Base-by-base conservation (phyloP, 2,329 filamentous ascomycete genomes). In the Aaosphaeria arxii region DNA sequence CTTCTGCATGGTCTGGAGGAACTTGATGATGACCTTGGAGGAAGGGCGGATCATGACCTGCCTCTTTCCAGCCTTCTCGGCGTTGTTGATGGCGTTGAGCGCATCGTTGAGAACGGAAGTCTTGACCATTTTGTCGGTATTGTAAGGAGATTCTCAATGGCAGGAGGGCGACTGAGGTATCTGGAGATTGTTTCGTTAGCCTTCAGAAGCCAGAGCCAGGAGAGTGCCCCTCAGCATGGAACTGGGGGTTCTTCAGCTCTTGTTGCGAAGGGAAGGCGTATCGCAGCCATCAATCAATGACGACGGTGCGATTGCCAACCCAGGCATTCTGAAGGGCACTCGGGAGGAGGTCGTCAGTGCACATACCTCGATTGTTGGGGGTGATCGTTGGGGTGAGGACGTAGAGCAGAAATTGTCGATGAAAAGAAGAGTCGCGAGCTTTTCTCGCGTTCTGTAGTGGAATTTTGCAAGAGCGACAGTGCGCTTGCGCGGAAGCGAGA, bases 11-110 rank as follows among this genome's bases (percentile, higher is more conserved):
- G 97, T 92, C 74, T 84, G 84, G 74, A 99, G 84, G 87, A 97
- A 99, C 86, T 97, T 97, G 72, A 99, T 97, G 71, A 99, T 99
- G 83, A 99, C 94, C 89, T 99, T 99, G 78, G 94, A 97, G 77
- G 85, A 88, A 69, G 95, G 94, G 72, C 91, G 87, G 84, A 99
- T 96, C 77, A 99, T 74, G 74, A 97, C 94, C 83, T 99, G 94
- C 74, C 94, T 91, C 88, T 97, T 97, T 82, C 94, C 94, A 69
- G 89, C 83, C 88, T 99, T 97, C 86, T 99, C 95, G 84, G 94
- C 94, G 79, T 99, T 99, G 91, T 99, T 99, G 88, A 99, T 97
- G 83, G 86, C 64, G 54, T 96, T 96, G 72, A 96, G 88, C 75
- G 89, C 91, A 87, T 99, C 94, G 85, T 97, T 95, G 79, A 99